Percentiles rank a stretch among this genome's conserved stretches.
Evolutionary conservation across 352 stramenopile species (phyloP).

Genomic region (Phytophthora crassamura): DNA sequence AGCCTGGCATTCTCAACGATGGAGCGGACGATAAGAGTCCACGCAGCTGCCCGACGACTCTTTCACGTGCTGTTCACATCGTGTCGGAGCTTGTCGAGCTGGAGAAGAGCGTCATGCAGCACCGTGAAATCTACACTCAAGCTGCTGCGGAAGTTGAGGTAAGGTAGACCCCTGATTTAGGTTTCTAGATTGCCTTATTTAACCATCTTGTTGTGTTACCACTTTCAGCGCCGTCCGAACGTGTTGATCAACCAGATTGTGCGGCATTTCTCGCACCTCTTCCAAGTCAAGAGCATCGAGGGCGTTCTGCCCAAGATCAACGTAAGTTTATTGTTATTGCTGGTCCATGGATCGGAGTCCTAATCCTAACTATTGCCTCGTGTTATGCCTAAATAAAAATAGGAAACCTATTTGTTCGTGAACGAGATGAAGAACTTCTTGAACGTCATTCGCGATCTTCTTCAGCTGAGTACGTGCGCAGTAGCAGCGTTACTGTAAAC

Average conservation of each 20-base stretch:
- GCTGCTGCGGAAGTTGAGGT: slow-evolving; percentile 86
- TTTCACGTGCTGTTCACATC: slow-evolving; percentile 70
- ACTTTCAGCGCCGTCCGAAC: slow-evolving; percentile 64
- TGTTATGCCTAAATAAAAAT: slow-evolving; percentile 1
- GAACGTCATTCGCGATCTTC: slow-evolving; percentile 55
- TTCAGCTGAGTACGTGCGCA: slow-evolving; percentile 67
- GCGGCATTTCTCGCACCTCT: slow-evolving; percentile 88
- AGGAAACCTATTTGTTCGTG: slow-evolving; percentile 87
- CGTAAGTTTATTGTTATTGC: slow-evolving; percentile 31
- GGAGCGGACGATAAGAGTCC: slow-evolving; percentile 18
- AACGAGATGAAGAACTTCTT: slow-evolving; percentile 91
- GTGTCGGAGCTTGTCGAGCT: slow-evolving; percentile 85
- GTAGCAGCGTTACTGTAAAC: neutral
- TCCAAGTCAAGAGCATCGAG: slow-evolving; percentile 86
- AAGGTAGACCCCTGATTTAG: neutral
- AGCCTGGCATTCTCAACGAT: slow-evolving; percentile 45
- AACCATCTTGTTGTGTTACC: slow-evolving; percentile 2
- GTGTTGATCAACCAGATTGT: slow-evolving; percentile 90
- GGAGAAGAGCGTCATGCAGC: slow-evolving; percentile 82
- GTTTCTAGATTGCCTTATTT: slow-evolving; percentile 2
- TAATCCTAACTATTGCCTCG: neutral
- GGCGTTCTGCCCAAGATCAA: slow-evolving; percentile 93
- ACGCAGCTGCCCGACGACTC: slow-evolving; percentile 37
- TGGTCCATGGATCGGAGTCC: neutral
- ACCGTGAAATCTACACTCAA: slow-evolving; percentile 80